Evolutionary conservation across 2,329 filamentous ascomycete genomes (phyloP), one percentile per base, ranked within the genome.

Genomic region (Mariannaea elegans): DNA sequence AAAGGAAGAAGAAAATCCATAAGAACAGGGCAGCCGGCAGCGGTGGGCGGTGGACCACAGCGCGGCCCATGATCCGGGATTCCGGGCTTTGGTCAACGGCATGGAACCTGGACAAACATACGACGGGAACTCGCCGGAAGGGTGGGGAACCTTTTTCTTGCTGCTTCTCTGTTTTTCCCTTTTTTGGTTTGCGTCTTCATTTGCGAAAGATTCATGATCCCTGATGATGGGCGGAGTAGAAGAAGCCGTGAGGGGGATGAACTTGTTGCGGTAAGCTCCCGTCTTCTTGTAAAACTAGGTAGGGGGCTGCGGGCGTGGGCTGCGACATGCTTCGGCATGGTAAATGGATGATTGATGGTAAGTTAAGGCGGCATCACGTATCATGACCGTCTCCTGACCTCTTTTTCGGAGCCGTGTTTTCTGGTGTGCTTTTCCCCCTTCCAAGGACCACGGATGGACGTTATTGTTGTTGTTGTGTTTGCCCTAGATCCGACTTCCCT

Each of bases 301-400:
- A 52, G 24, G 49, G 41, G 18, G 36, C 7, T 29, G 23, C 29
- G 16, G 13, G 38, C 18, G 13, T 27, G 47, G 27, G 48, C 41
- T 59, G 50, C 44, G 32, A 55, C 56, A 38, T 36, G 32, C 24
- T 36, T 53, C 56, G 45, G 56, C 46, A 41, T 59, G 48, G 39
- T 29, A 38, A 51, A 34, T 44, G 44, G 45, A 54, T 46, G 38
- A 42, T 42, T 34, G 36, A 53, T 27, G 47, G 48, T 39, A 16
- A 27, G 24, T 5, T 27, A 27, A 42, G 21, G 36, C 38, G 38
- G 49, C 18, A 12, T 42, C 19, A 19, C 49, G 58, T 61, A 61
- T 61, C 58, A 61, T 61, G 58, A 61, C 58, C 53, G 58, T 61
- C 58, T 61, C 58, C 58, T 61, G 58, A 61, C 58, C 58, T 53